Conservation (phyloP, 2,329 filamentous ascomycete species). For the Sordariomycetes sp. region DNA sequence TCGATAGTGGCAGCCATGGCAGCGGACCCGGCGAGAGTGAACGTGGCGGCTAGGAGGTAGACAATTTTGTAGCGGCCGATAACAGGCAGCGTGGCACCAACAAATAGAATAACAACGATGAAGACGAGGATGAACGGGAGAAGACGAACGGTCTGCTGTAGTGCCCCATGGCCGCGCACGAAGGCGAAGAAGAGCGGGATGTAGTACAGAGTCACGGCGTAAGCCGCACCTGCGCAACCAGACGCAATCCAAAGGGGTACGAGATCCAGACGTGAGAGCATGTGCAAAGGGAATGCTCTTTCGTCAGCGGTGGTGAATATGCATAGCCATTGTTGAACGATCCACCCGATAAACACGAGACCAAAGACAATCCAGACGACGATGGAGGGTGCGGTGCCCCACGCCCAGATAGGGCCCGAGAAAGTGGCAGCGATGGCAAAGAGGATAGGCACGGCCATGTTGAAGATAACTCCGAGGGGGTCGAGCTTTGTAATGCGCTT, state of each 20-base stretch:
- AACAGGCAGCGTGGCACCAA: constrained; percentile 25
- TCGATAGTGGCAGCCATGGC: constrained; percentile 15
- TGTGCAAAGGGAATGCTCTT: constrained; percentile 33
- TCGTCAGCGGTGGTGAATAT: constrained; percentile 31
- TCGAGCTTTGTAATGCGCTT: constrained; percentile 16
- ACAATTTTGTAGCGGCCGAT: constrained; percentile 26
- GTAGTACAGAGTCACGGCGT: constrained; percentile 38
- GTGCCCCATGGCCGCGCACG: constrained; percentile 26
- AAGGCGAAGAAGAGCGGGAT: constrained; percentile 48
- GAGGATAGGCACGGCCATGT: constrained; percentile 21
- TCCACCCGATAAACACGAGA: constrained; percentile 31
- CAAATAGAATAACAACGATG: constrained; percentile 22
- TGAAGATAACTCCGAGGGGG: constrained; percentile 18
- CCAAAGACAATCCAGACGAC: constrained; percentile 36
- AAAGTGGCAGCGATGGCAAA: constrained; percentile 39
- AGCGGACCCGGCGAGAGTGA: constrained; percentile 15
- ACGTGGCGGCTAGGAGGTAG: constrained; percentile 16
- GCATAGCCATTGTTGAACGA: constrained; percentile 33
- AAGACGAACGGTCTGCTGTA: constrained; percentile 29
- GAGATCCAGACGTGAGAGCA: constrained; percentile 26
- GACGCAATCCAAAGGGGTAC: constrained; percentile 33
- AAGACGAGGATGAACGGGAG: constrained; percentile 31
- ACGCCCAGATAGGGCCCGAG: constrained; percentile 38
- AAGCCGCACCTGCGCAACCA: constrained; percentile 20
- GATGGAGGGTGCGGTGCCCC: constrained; percentile 34